Conservation (phyloP, 805 yeast genomes). For the Isabelozyma rhagii region DNA sequence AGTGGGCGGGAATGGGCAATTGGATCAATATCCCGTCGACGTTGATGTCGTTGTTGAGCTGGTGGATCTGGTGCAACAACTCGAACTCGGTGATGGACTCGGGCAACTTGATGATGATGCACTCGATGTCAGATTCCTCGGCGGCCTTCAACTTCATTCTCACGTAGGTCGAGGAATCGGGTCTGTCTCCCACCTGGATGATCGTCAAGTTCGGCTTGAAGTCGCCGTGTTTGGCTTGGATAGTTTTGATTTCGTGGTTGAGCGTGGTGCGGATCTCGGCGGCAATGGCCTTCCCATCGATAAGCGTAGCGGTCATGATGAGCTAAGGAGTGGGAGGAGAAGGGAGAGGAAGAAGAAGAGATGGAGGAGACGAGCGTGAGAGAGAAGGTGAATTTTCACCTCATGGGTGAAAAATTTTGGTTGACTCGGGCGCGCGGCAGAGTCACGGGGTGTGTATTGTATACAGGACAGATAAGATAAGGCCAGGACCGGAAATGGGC, state of each 20-base stretch:
- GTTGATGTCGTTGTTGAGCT: slow-evolving; percentile 53
- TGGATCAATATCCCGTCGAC: slow-evolving; percentile 77
- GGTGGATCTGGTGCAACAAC: slow-evolving; percentile 50
- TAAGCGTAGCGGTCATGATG: slow-evolving; percentile 11
- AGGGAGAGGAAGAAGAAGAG: not conserved
- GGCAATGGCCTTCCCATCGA: slow-evolving; percentile 47
- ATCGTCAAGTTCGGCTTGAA: slow-evolving; percentile 68
- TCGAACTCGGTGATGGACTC: slow-evolving; percentile 55
- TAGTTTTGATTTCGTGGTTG: slow-evolving; percentile 37
- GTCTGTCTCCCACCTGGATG: slow-evolving; percentile 74
- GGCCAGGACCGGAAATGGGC: not conserved
- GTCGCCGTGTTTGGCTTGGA: slow-evolving; percentile 45
- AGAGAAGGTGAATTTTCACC: not conserved
- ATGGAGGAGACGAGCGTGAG: not conserved
- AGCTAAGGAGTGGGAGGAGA: not conserved
- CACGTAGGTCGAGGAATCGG: slow-evolving; percentile 79
- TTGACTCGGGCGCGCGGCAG: not conserved
- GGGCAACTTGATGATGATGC: slow-evolving; percentile 58
- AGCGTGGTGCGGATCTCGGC: slow-evolving; percentile 33
- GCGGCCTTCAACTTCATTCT: slow-evolving; percentile 80
- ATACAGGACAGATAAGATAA: not conserved
- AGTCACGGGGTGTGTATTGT: not conserved
- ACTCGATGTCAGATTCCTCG: slow-evolving; percentile 61
- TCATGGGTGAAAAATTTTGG: not conserved
- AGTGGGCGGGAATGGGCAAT: slow-evolving; percentile 70